These are phyloP conservation scores for Ustilago curta DNA, from an alignment of 1,284 basidiomycete genomes.

Conservation along the genomic window DNA sequence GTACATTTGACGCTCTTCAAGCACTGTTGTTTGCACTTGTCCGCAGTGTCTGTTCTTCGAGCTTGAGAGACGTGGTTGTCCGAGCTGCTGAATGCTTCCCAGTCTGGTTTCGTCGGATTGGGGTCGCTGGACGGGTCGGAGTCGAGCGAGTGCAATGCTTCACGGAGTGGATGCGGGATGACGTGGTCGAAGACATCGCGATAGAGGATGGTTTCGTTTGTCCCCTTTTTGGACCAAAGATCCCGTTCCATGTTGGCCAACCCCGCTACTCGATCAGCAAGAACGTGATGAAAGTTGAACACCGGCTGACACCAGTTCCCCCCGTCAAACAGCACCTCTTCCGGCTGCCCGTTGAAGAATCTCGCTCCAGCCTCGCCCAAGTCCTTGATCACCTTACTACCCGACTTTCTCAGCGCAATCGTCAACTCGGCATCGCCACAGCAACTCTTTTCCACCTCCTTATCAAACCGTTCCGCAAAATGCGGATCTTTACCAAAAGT, in stretches of 20 bases:
- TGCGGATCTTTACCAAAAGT: conserved; percentile 25
- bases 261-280: conserved; percentile 13
- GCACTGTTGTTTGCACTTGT: conserved; percentile 21
- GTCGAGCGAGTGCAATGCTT: not conserved
- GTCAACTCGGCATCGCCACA: conserved; percentile 46
- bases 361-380: conserved; percentile 17
- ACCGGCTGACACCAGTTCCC: conserved; percentile 36
- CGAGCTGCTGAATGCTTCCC: conserved; percentile 25
- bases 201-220: conserved; percentile 21
- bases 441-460: conserved; percentile 19
- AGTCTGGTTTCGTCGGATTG: conserved; percentile 17
- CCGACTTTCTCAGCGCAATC: conserved; percentile 28
- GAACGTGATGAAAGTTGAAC: conserved; percentile 37
- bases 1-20: conserved; percentile 20
- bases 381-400: conserved; percentile 10
- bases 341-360: conserved; percentile 24
- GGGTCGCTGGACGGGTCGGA: not conserved
- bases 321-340: conserved; percentile 22
- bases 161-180: conserved; percentile 6
- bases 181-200: conserved; percentile 29
- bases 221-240: conserved; percentile 5
- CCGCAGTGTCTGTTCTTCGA: not conserved
- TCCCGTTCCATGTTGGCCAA: conserved; percentile 11
- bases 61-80: conserved; percentile 13
- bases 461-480: conserved; percentile 31